phyloP scores from a whole-genome alignment of 2,329 filamentous ascomycete species.

The Hirsutella minnesotensis region DNA sequence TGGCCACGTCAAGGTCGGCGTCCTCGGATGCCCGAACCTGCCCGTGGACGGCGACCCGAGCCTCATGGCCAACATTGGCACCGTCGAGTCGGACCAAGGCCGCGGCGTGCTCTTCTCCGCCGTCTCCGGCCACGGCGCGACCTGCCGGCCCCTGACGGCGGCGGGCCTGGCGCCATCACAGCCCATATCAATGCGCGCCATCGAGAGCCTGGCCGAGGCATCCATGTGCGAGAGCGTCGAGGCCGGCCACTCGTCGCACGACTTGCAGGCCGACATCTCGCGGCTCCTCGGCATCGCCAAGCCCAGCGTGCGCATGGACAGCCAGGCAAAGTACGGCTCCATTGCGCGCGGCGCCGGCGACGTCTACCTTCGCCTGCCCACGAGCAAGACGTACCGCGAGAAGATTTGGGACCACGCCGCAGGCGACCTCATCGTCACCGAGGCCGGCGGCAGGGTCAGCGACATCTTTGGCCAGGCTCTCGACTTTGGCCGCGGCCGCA shows the following conservation, averaged over 20 bases:
- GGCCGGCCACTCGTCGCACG: constrained; percentile 80
- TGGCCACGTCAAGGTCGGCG: constrained; percentile 86
- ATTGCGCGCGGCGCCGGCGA: constrained; percentile 91
- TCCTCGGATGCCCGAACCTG: constrained; percentile 90
- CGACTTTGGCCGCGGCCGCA: constrained; percentile 79
- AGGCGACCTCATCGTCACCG: constrained; percentile 84
- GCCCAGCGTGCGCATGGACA: constrained; percentile 91
- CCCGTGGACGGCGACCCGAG: constrained; percentile 64
- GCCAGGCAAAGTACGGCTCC: constrained; percentile 93
- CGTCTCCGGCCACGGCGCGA: constrained; percentile 66
- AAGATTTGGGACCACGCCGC: constrained; percentile 99
- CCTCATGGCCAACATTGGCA: constrained; percentile 55
- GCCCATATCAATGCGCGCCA: constrained; percentile 66
- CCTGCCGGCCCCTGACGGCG: constrained; percentile 58
- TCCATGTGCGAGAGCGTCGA: constrained; percentile 97
- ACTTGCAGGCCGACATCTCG: constrained; percentile 72
- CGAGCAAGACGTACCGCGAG: constrained; percentile 81
- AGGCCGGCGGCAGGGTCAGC: constrained; percentile 85
- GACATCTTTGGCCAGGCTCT: constrained; percentile 77
- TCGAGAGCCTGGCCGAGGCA: constrained; percentile 63
- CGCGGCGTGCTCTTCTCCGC: constrained; percentile 85
- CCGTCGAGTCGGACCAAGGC: constrained; percentile 61
- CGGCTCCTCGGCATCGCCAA: constrained; percentile 74
- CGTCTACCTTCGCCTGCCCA: constrained; percentile 82
- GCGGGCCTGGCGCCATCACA: constrained; percentile 38